Conservation (phyloP, 176 grass and related monocot species). For the Elymus sibiricus region DNA sequence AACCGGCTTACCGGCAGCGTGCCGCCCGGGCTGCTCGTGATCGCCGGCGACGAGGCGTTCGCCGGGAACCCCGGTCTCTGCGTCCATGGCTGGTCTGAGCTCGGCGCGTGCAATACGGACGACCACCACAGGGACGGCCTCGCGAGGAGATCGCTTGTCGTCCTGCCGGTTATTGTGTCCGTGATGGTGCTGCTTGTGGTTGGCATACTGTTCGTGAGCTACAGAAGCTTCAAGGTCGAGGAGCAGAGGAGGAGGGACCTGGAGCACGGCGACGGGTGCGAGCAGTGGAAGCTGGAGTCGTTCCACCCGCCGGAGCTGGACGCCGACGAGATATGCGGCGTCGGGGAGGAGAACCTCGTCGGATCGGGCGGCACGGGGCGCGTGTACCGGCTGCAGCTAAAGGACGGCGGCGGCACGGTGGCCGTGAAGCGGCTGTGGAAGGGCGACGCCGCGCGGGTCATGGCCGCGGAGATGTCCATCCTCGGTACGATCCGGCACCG, state of each 20-base stretch:
- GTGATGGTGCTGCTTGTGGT: conserved; percentile 47
- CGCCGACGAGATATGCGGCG: conserved; percentile 62
- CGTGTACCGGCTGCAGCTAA: conserved; percentile 70
- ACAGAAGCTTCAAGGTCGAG: conserved; percentile 66
- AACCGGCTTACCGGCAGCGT: conserved; percentile 63
- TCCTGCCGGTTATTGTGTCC: conserved; percentile 41
- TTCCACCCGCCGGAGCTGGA: conserved; percentile 78
- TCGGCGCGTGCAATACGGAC: conserved; percentile 41
- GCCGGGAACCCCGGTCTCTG: conserved; percentile 55
- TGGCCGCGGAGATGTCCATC: conserved; percentile 73
- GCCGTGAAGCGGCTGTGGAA: conserved; percentile 89
- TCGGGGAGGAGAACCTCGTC: conserved; percentile 65
- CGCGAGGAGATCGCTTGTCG: conserved; percentile 16
- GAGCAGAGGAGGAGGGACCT: conserved; percentile 44
- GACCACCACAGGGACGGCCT: conserved; percentile 29
- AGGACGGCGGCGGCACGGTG: conserved; percentile 42
- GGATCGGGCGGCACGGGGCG: conserved; percentile 69
- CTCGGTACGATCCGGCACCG: conserved; percentile 72
- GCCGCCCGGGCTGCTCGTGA: conserved; percentile 55
- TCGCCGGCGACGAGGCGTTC: conserved; percentile 51
- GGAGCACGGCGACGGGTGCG: conserved; percentile 31
- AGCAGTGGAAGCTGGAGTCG: conserved; percentile 77
- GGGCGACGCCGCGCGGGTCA: conserved; percentile 43
- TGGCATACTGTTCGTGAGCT: conserved; percentile 60
- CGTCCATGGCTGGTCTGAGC: conserved; percentile 33